A percentile compares a stretch with the other conserved stretches of the same genome.
Evolutionary conservation across 2,329 filamentous ascomycete genomes (phyloP).

Genomic region (Xylaria sp.): DNA sequence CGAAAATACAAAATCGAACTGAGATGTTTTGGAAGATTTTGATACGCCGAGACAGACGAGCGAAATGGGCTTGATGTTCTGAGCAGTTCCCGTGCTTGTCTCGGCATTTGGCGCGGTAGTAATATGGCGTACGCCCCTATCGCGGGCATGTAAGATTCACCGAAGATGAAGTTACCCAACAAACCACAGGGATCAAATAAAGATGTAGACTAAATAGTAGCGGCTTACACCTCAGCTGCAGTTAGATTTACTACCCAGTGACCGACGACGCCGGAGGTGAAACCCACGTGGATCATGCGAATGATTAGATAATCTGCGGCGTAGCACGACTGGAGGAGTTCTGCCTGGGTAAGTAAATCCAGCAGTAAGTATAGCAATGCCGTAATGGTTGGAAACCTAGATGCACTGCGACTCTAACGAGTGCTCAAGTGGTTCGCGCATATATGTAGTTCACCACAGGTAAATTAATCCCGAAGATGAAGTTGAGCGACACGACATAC

Average conservation of each 20-base stretch:
- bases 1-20: not conserved
- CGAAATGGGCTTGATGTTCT: no score
- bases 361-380: not conserved
- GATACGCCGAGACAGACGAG: not conserved
- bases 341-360: no score
- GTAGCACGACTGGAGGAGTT: no score
- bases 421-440: not conserved
- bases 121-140: not conserved
- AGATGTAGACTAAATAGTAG: not conserved
- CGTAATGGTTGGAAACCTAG: not conserved
- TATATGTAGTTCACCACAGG: not conserved
- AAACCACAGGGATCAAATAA: not conserved
- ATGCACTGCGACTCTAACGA: not conserved
- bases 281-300: not conserved
- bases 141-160: not conserved
- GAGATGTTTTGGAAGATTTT: no score
- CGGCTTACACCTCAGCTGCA: not conserved
- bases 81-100: not conserved
- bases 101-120: no score
- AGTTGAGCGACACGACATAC: not conserved
- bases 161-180: not conserved
- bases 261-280: not conserved
- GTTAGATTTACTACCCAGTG: not conserved
- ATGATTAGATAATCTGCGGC: no score
- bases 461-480: not conserved